These are phyloP conservation scores for Avena eriantha DNA, from an alignment of 176 grass and related monocot species.

Conservation along the genomic window DNA sequence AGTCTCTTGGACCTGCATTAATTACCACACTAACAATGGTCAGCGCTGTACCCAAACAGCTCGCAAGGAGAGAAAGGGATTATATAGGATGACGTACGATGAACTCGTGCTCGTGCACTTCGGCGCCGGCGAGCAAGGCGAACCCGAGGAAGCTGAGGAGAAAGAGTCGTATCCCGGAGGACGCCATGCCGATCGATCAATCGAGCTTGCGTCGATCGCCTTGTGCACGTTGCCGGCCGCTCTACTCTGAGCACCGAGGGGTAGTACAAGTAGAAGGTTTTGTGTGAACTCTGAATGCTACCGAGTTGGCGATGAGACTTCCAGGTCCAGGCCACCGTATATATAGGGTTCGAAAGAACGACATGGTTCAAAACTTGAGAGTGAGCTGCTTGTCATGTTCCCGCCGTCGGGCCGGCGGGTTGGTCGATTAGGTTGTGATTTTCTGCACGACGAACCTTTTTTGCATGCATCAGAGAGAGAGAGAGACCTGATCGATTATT, in stretches of 20 bases:
- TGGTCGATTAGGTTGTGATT: conserved; percentile 70
- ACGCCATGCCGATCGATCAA: conserved; percentile 37
- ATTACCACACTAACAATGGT: neutral
- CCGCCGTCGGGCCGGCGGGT: conserved; percentile 36
- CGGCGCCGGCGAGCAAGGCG: conserved; percentile 33
- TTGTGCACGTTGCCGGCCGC: neutral
- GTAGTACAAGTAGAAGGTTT: neutral
- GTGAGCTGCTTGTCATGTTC: neutral
- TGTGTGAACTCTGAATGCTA: neutral
- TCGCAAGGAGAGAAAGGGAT: neutral
- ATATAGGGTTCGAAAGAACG: conserved; percentile 1
- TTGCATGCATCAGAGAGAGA: neutral
- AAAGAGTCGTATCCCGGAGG: neutral
- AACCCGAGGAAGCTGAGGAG: conserved; percentile 40
- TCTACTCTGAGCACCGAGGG: neutral
- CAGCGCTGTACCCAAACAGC: neutral
- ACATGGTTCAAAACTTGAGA: neutral
- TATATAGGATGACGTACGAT: conserved; percentile 52
- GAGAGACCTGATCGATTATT: neutral
- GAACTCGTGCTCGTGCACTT: conserved; percentile 82
- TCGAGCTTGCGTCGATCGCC: neutral
- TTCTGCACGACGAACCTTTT: conserved; percentile 7
- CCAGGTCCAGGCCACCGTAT: neutral
- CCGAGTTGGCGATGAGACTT: conserved; percentile 36
- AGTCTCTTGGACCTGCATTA: conserved; percentile 68